These are phyloP conservation scores for Alternaria incomplexa DNA, from an alignment of 2,329 filamentous ascomycete species.

Conservation along the genomic window DNA sequence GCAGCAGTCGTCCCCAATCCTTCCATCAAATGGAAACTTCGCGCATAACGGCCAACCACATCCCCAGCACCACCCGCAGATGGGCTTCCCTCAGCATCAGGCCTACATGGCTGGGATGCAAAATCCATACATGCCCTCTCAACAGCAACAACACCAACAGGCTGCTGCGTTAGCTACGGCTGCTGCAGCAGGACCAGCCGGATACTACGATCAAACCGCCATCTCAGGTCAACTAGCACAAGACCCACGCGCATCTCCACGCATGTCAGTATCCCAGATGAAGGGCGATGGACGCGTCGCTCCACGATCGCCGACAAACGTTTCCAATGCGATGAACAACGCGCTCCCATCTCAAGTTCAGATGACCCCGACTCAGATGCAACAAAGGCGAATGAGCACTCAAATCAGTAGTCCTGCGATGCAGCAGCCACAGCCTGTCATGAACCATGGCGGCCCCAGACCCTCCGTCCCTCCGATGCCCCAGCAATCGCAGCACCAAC, in stretches of 20 bases:
- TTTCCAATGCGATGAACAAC: constrained; percentile 63
- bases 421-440: constrained; percentile 74
- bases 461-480: constrained; percentile 59
- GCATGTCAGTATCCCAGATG: constrained; percentile 70
- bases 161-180: constrained; percentile 94
- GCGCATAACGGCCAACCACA: constrained; percentile 67
- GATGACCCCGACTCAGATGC: constrained; percentile 47
- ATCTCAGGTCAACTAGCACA: constrained; percentile 66
- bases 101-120: constrained; percentile 78
- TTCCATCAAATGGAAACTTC: constrained; percentile 72
- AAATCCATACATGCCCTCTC: constrained; percentile 75
- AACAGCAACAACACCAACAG: constrained; percentile 92
- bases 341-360: constrained; percentile 48
- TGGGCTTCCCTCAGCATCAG: constrained; percentile 79
- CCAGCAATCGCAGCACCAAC: constrained; percentile 70
- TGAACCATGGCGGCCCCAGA: constrained; percentile 69
- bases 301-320: constrained; percentile 77
- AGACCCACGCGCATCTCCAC: constrained; percentile 70
- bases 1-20: constrained; percentile 77
- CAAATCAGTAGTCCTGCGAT: constrained; percentile 57
- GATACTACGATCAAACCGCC: constrained; percentile 66
- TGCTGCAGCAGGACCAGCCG: constrained; percentile 80
- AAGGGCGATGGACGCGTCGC: constrained; percentile 73
- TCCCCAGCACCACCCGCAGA: constrained; percentile 68
- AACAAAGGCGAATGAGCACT: constrained; percentile 51